phyloP scores from a whole-genome alignment of 805 yeast genomes.

The Zygosaccharomyces siamensis region DNA sequence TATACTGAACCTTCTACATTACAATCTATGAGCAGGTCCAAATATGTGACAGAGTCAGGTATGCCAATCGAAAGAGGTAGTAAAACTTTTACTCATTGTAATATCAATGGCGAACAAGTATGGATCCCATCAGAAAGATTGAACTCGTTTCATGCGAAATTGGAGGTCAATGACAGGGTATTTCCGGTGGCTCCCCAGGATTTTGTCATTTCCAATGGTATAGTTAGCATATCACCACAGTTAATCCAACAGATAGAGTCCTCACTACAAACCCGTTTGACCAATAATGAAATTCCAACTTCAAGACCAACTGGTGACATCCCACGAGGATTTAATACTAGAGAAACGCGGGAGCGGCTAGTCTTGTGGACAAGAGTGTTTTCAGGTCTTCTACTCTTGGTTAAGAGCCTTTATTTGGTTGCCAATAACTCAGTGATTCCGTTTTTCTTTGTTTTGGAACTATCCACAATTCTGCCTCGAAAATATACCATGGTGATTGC shows the following conservation, averaged over 20 bases:
- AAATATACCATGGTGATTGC: constrained; percentile 15
- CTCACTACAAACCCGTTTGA: constrained; percentile 5
- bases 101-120: constrained; percentile 23
- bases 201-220: constrained; percentile 13
- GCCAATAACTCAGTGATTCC: constrained; percentile 22
- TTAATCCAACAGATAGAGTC: constrained; percentile 15
- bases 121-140: constrained; percentile 21
- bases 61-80: constrained; percentile 1
- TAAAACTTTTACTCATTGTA: constrained; percentile 20
- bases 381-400: constrained; percentile 15
- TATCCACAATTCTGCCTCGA: constrained; percentile 19
- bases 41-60: constrained; percentile 19
- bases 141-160: constrained; percentile 10
- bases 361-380: constrained; percentile 3
- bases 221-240: constrained; percentile 16
- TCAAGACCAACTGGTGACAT: neutral
- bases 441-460: constrained; percentile 19
- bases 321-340: neutral
- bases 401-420: constrained; percentile 22
- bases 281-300: neutral
- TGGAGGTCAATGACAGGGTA: constrained; percentile 8
- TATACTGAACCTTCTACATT: neutral
- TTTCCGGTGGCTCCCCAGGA: constrained; percentile 18
- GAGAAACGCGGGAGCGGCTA: neutral
- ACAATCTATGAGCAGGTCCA: neutral